Evolutionary conservation across 2,329 filamentous ascomycete species (phyloP), one percentile per base, ranked within the genome.

Genomic region (Cadophora gregata): DNA sequence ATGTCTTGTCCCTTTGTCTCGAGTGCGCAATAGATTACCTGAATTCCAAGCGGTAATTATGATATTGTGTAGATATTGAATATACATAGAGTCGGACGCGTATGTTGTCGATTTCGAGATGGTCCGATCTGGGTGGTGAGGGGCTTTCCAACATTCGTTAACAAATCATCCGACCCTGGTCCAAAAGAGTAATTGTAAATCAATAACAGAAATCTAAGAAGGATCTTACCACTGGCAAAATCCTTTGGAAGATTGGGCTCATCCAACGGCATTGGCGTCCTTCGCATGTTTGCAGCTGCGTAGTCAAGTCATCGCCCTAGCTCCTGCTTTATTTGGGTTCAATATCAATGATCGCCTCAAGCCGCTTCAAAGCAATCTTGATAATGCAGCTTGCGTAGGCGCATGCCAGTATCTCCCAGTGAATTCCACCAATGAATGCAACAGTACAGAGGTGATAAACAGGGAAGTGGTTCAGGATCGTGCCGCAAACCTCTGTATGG

Each of bases 1-100:
- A n/a, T n/a, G n/a, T n/a, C n/a, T n/a, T n/a, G n/a, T n/a, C n/a
- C n/a, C n/a, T n/a, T n/a, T n/a, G n/a, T n/a, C n/a, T n/a, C n/a
- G n/a, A n/a, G n/a, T n/a, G n/a, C 42, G 42, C 42, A 47, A 47
- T 47, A 10, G 8, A 47, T 47, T 47, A 19, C 21, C n/a, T 9
- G 19, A 6, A 16, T 42, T 42, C 14, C 38, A 42, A 42, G 38
- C 38, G 42, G 42, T 21, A 21, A 21, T 47, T n/a, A n/a, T 47
- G 42, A 12, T 47, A 21, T 2, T 42, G 38, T 14, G 56, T 65
- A 45, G 60, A 50, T 24, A 33, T 10, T 9, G 48, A 65, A 56
- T 61, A 65, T 61, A 63, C 60, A 65, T 65, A 68, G 63, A 47
- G 55, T 33, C 58, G 33, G 38, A 65, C 66, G 62, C 59, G 63